Evolutionary conservation across 2,329 filamentous ascomycete species (phyloP).

Genomic region (Pseudocercospora fuligena): DNA sequence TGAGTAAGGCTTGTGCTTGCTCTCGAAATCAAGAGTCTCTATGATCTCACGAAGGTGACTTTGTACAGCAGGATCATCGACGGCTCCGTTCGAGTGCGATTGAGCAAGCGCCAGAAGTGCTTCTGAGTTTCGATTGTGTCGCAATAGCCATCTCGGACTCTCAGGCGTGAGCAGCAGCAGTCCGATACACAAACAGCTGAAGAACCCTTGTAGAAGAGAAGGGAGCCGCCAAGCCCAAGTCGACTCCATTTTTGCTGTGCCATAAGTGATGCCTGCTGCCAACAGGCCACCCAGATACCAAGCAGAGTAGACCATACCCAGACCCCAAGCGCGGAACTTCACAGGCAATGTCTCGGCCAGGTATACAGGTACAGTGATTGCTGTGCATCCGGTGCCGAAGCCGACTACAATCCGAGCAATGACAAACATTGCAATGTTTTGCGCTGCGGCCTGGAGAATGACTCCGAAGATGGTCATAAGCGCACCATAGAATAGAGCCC

Average conservation of each 20-base stretch:
- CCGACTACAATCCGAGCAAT: slow-evolving; percentile 42
- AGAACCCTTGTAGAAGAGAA: slow-evolving; percentile 56
- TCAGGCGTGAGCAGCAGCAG: slow-evolving; percentile 60
- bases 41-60: slow-evolving; percentile 15
- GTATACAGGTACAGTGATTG: slow-evolving; percentile 15
- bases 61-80: slow-evolving; percentile 12
- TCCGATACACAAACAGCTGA: slow-evolving; percentile 49
- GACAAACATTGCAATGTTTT: slow-evolving; percentile 49
- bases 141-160: slow-evolving; percentile 62
- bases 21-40: slow-evolving; percentile 16
- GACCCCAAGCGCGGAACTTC: slow-evolving; percentile 18
- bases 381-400: slow-evolving; percentile 30
- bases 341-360: slow-evolving; percentile 16
- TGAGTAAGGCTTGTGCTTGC: slow-evolving; percentile 10
- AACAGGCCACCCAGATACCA: slow-evolving; percentile 51
- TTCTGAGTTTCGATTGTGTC: slow-evolving; percentile 55
- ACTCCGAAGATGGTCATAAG: slow-evolving; percentile 50
- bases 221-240: slow-evolving; percentile 59
- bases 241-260: slow-evolving; percentile 45
- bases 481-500: slow-evolving; percentile 51
- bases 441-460: slow-evolving; percentile 43
- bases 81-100: slow-evolving; percentile 11
- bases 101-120: slow-evolving; percentile 40
- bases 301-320: slow-evolving; percentile 39
- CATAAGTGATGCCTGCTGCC: slow-evolving; percentile 53